Conservation (phyloP, 179 eudicot species). For the Carnegiea gigantea region DNA sequence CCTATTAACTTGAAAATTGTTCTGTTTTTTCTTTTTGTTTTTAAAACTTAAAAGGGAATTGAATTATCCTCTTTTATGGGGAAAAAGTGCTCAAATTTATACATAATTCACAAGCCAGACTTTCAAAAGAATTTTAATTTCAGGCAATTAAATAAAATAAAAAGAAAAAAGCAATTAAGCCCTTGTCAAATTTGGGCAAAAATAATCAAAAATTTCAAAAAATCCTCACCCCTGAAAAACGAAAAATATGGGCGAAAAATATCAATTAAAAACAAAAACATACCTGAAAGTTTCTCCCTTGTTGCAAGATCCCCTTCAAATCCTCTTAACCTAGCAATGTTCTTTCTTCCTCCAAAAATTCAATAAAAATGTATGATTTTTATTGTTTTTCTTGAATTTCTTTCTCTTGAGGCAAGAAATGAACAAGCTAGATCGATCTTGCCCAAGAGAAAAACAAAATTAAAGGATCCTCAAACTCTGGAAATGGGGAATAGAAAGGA, state of each 20-base stretch:
- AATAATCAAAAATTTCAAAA: not conserved
- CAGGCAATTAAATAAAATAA: no score
- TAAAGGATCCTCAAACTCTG: not conserved
- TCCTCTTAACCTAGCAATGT: not conserved
- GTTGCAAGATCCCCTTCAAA: constrained; percentile 32
- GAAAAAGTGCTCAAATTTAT: no score
- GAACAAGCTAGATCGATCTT: constrained; percentile 35
- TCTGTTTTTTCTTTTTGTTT: no score
- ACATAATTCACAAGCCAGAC: no score
- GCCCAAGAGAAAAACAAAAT: constrained; percentile 23
- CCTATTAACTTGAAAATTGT: no score
- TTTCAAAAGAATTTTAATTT: no score
- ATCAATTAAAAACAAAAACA: not conserved
- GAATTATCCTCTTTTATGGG: no score
- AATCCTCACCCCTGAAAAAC: no score
- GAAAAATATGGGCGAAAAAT: no score
- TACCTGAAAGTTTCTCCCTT: constrained; percentile 20
- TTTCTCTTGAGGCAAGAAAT: constrained; percentile 31
- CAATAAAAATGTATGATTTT: constrained; percentile 2
- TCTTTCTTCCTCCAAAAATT: not conserved
- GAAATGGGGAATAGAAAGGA: constrained; percentile 1
- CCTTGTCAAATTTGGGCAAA: constrained; percentile 2
- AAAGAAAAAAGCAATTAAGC: not conserved
- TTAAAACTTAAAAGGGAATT: no score
- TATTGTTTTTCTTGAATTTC: not conserved